Conservation (phyloP, 2,329 filamentous ascomycete genomes). For the Xylariaceae sp. region DNA sequence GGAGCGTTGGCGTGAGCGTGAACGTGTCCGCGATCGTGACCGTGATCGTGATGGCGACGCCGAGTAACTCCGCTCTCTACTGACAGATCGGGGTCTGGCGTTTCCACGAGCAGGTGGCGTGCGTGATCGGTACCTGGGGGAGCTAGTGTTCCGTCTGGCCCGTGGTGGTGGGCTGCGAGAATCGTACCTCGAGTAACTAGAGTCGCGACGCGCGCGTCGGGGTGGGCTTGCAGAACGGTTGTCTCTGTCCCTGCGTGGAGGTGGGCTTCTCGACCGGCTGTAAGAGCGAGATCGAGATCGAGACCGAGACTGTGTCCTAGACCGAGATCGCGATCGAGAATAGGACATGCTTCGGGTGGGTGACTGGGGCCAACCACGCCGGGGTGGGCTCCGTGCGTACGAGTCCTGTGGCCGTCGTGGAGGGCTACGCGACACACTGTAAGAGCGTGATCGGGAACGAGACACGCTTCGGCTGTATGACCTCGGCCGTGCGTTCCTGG, state of each 20-base stretch:
- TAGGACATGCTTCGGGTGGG: slow-evolving; percentile 22
- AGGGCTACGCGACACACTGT: slow-evolving; percentile 27
- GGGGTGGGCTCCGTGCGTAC: slow-evolving; percentile 32
- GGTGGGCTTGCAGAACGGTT: slow-evolving; percentile 12
- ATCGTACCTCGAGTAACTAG: slow-evolving; percentile 13
- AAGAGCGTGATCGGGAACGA: slow-evolving; percentile 32
- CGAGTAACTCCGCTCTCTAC: slow-evolving; percentile 22
- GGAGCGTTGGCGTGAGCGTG: slow-evolving; percentile 20
- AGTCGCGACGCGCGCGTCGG: slow-evolving; percentile 10
- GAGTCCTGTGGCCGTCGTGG: slow-evolving; percentile 27
- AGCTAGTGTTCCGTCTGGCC: slow-evolving; percentile 15
- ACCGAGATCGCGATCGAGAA: slow-evolving; percentile 14
- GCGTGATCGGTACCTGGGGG: slow-evolving; percentile 15
- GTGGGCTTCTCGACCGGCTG: slow-evolving; percentile 16
- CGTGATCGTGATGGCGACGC: slow-evolving; percentile 22
- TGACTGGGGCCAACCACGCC: slow-evolving; percentile 30
- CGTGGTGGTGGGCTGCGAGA: slow-evolving; percentile 23
- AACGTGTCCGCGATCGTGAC: slow-evolving; percentile 17
- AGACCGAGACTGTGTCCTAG: neutral
- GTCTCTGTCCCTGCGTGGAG: slow-evolving; percentile 8
- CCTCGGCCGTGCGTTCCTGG: slow-evolving; percentile 30
- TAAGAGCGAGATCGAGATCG: slow-evolving; percentile 11
- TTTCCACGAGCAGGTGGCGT: slow-evolving; percentile 15
- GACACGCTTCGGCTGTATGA: slow-evolving; percentile 36
- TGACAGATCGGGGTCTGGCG: slow-evolving; percentile 21